These are phyloP conservation scores for Favolaschia claudopus DNA, from an alignment of 768 basidiomycete genomes.

Conservation along the genomic window DNA sequence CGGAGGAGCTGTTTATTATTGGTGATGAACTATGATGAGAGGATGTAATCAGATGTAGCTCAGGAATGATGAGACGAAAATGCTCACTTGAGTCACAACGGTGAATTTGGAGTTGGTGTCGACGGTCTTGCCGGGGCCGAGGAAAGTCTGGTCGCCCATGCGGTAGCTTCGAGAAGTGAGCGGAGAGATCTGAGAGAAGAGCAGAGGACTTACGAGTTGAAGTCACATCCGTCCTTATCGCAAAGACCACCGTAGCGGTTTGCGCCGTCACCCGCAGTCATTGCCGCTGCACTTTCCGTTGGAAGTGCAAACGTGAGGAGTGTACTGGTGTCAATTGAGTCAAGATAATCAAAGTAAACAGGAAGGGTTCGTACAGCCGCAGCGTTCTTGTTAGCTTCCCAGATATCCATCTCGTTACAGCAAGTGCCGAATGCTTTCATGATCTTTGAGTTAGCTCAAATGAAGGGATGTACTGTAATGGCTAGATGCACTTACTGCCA, in stretches of 20 bases:
- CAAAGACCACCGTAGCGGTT: conserved; percentile 32
- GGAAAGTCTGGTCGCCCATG: conserved; percentile 48
- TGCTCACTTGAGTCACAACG: conserved; percentile 51
- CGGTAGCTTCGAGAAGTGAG: conserved; percentile 32
- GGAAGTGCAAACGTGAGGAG: conserved; percentile 44
- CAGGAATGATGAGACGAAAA: conserved; percentile 52
- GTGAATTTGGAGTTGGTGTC: conserved; percentile 48
- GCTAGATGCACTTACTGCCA: too few species aligned
- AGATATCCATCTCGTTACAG: conserved; percentile 55
- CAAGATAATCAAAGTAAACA: neutral
- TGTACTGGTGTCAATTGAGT: conserved; percentile 17
- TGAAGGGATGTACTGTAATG: too few species aligned
- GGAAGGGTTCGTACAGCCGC: conserved; percentile 50
- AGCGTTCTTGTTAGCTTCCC: conserved; percentile 53
- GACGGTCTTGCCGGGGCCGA: conserved; percentile 47
- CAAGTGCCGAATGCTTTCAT: conserved; percentile 47
- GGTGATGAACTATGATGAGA: conserved; percentile 56
- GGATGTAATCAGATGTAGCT: too few species aligned
- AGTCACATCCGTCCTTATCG: conserved; percentile 55
- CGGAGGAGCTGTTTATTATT: conserved; percentile 44
- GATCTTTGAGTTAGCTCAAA: too few species aligned
- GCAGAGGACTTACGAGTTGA: conserved; percentile 61
- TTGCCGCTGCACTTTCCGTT: conserved; percentile 52
- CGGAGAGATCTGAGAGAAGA: conserved; percentile 26
- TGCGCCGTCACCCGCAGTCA: conserved; percentile 42